These are phyloP conservation scores for Flaveria trinervia DNA, from an alignment of 129 eudicot species.

Conservation along the genomic window DNA sequence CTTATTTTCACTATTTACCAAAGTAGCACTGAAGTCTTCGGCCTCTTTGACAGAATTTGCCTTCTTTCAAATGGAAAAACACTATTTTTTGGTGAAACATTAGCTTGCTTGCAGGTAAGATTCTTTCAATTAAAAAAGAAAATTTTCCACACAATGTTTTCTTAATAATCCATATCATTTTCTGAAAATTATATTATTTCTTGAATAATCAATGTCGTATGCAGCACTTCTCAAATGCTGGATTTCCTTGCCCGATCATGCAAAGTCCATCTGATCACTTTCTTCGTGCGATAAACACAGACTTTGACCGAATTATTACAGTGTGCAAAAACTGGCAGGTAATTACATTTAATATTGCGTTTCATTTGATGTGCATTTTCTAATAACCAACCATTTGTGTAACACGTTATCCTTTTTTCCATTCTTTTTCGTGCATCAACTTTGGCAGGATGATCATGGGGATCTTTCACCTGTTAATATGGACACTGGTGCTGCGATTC, in stretches of 20 bases:
- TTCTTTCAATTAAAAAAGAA: not conserved
- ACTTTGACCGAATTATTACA: constrained; percentile 85
- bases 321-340: constrained; percentile 98
- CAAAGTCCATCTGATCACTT: constrained; percentile 99
- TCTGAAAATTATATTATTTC: not conserved
- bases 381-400: not conserved
- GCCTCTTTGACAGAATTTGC: constrained; percentile 92
- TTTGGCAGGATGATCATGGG: constrained; percentile 86
- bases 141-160: not conserved
- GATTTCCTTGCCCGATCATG: constrained; percentile 99
- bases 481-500: constrained; percentile 97
- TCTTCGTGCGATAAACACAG: constrained; percentile 92
- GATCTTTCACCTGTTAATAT: constrained; percentile 89
- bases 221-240: constrained; percentile 97
- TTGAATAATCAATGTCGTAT: constrained; percentile 1
- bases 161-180: not conserved
- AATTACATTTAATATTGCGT: constrained; percentile 5
- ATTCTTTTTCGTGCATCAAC: not conserved
- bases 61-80: constrained; percentile 96
- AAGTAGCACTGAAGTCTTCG: constrained; percentile 98
- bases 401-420: not conserved
- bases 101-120: constrained; percentile 94
- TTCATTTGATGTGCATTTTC: not conserved
- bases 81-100: constrained; percentile 87
- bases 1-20: constrained; percentile 80